Conservation (phyloP, 148 eudicot genomes). For the Rhododendron simsii region DNA sequence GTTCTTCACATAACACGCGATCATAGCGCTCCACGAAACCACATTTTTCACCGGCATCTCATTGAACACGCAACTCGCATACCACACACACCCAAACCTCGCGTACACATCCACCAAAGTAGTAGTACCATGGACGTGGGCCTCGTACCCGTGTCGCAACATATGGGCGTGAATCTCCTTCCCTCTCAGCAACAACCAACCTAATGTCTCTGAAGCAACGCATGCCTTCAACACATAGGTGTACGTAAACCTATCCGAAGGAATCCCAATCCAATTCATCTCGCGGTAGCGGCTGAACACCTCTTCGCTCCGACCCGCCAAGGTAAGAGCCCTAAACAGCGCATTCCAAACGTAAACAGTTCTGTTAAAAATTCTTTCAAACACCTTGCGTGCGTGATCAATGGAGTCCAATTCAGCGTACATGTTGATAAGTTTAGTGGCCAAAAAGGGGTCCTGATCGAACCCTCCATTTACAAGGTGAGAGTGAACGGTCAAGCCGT, state of each 20-base stretch:
- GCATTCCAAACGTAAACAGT: conserved; percentile 84
- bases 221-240: conserved; percentile 88
- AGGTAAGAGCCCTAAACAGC: conserved; percentile 56
- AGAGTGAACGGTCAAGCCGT: conserved; percentile 53
- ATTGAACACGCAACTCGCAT: conserved; percentile 56
- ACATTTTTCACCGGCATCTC: conserved; percentile 67
- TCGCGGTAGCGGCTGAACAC: conserved; percentile 52
- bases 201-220: conserved; percentile 51
- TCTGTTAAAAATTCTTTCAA: conserved; percentile 53
- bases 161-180: conserved; percentile 83
- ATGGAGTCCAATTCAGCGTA: conserved; percentile 57
- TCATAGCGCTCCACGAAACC: conserved; percentile 97
- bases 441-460: conserved; percentile 67
- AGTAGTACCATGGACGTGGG: conserved; percentile 80
- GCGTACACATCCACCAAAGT: conserved; percentile 92
- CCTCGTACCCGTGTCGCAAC: conserved; percentile 72
- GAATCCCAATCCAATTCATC: conserved; percentile 52
- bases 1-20: conserved; percentile 80
- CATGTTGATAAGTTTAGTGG: conserved; percentile 73
- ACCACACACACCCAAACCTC: conserved; percentile 52
- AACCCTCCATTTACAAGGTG: conserved; percentile 60
- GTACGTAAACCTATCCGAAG: conserved; percentile 83
- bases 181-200: conserved; percentile 37
- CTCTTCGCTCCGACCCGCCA: conserved; percentile 69
- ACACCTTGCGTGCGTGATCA: conserved; percentile 73